Evolutionary conservation across 108 stramenopile genomes (phyloP).

Genomic region (Cylindrotheca fusiformis): DNA sequence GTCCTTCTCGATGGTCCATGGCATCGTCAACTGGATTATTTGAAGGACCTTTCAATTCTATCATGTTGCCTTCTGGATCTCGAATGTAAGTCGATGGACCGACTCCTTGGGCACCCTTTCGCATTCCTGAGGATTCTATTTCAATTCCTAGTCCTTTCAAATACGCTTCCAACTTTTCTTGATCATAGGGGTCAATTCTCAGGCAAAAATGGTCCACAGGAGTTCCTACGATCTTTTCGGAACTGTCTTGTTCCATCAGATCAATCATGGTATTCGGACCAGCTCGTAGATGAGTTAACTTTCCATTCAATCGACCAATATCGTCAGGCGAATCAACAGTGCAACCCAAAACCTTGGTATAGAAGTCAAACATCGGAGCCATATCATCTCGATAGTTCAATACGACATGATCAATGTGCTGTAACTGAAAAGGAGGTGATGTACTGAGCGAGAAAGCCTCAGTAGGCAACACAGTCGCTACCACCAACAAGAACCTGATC

Average conservation of each 20-base stretch:
- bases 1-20: neutral
- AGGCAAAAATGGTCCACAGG: constrained; percentile 49
- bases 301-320: constrained; percentile 45
- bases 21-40: neutral
- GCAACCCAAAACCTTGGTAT: constrained; percentile 39
- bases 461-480: too few relatives aligned
- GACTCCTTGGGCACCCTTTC: constrained; percentile 47
- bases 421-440: constrained; percentile 40
- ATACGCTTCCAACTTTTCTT: constrained; percentile 20
- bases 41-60: constrained; percentile 42
- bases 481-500: too few relatives aligned
- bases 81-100: constrained; percentile 41
- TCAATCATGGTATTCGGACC: constrained; percentile 42
- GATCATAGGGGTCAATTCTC: constrained; percentile 41
- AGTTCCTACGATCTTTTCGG: constrained; percentile 4
- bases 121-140: constrained; percentile 29
- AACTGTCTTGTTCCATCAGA: constrained; percentile 31
- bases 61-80: constrained; percentile 47
- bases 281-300: constrained; percentile 46
- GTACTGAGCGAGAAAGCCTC: too few relatives aligned
- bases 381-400: constrained; percentile 29
- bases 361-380: constrained; percentile 44
- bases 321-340: constrained; percentile 39
- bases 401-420: constrained; percentile 45
- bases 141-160: constrained; percentile 19